Conservation (phyloP, 768 basidiomycete species). For the Suillus discolor region DNA sequence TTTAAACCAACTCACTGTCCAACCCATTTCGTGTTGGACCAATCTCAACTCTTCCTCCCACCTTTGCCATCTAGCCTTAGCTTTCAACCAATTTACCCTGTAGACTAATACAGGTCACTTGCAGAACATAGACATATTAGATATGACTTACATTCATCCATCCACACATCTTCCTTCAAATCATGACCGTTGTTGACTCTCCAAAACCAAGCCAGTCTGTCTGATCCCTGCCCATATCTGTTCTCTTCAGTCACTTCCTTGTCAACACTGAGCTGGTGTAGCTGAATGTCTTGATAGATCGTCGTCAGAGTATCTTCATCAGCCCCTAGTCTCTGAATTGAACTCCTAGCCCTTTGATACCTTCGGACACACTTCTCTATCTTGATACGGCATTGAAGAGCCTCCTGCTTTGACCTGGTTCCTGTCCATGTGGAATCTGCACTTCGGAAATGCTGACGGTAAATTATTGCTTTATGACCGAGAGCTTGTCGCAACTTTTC, state of each 20-base stretch:
- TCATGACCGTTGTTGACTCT: background rate
- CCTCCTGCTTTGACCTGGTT: conserved; percentile 9
- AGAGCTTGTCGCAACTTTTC: conserved; percentile 4
- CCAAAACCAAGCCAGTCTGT: conserved; percentile 12
- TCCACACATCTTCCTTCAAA: background rate
- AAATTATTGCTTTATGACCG: conserved; percentile 6
- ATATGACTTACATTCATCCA: conserved; percentile 3
- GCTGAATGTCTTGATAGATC: background rate
- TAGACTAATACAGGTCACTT: conserved; percentile 8
- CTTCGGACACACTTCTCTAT: too few species aligned
- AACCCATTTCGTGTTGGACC: conserved; percentile 21
- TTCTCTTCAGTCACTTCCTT: conserved; percentile 14
- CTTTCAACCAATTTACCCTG: conserved; percentile 13
- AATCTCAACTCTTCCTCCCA: conserved; percentile 24
- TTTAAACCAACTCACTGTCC: conserved; percentile 16
- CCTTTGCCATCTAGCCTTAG: conserved; percentile 20
- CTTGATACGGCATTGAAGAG: background rate
- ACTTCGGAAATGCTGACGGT: conserved; percentile 4
- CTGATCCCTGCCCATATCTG: conserved; percentile 11
- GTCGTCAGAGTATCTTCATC: background rate
- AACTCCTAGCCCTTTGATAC: conserved; percentile 1
- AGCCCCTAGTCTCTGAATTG: background rate
- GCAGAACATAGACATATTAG: background rate
- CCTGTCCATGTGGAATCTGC: background rate
- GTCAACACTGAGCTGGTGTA: background rate